Evolutionary conservation across 1,284 basidiomycete genomes (phyloP), one percentile per base, ranked within the genome.

Genomic region (Boletus calvinii): DNA sequence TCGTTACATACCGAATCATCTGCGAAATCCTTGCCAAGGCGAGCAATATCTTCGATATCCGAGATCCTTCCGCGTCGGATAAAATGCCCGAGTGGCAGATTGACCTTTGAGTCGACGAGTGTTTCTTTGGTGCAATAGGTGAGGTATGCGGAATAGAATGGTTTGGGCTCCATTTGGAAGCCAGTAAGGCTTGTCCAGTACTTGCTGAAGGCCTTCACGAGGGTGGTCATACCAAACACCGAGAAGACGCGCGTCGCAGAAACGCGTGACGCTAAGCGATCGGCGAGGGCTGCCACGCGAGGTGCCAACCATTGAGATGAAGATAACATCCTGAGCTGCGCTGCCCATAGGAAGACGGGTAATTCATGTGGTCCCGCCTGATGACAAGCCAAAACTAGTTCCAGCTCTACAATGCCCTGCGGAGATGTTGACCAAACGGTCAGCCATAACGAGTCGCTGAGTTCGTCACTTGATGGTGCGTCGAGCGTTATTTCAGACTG

Each of bases 81-180:
- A 26, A 34, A 0, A 45, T 64, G 54, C 32, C 50, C 60, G 4
- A 45, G 75, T 12, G 81, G 65, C 6, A 73, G 63, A 50, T 68
- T 71, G 9, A 53, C 48, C 13, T 68, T 53, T 17, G 69, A 62
- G 26, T 52, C 40, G 20, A 66, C 61, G 30, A 87, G 64, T 0
- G 79, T 76, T 7, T 63, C 45, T 20, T 54, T 56, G 1, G 79
- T 83, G 64, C 84, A 84, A 57, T 74, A 79, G 17, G 79, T 76
- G 52, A 86, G 73, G 45, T 73, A 78, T 3, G 87, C 83, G 7
- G 76, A 75, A 57, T 90, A 90, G 64, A 87, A 90, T 1, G 81
- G 77, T 3, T 74, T 63, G 2, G 53, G 37, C 36, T 76, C 69
- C 11, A 68, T 55, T 4, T 59, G 50, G 40, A 85, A 74, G 4